These are phyloP conservation scores for Thinopyrum elongatum DNA, from an alignment of 176 grass and related monocot genomes.

Conservation along the genomic window DNA sequence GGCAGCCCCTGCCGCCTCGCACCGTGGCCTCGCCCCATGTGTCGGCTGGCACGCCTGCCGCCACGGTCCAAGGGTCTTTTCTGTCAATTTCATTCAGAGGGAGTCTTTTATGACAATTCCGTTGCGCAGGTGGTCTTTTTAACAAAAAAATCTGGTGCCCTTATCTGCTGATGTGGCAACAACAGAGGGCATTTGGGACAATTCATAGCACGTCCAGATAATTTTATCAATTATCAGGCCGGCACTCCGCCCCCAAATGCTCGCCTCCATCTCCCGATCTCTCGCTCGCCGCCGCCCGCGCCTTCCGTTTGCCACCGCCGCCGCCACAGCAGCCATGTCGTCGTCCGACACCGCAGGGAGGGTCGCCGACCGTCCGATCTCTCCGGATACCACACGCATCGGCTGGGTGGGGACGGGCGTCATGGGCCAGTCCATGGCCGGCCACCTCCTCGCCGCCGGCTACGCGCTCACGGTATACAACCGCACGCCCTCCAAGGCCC, in stretches of 20 bases:
- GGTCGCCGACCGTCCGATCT: constrained; percentile 20
- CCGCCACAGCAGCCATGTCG: constrained; percentile 41
- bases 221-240: neutral
- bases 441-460: constrained; percentile 75
- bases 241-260: constrained; percentile 31
- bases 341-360: constrained; percentile 26
- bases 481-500: constrained; percentile 68
- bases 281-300: constrained; percentile 29
- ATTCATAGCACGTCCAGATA: neutral
- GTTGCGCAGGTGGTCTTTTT: no score
- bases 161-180: neutral
- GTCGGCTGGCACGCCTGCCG: no score
- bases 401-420: constrained; percentile 93
- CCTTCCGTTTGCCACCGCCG: constrained; percentile 3
- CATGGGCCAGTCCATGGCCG: constrained; percentile 94
- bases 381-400: constrained; percentile 53
- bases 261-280: constrained; percentile 26
- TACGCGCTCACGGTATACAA: constrained; percentile 85
- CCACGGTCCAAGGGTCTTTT: no score
- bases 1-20: no score
- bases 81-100: no score
- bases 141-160: no score
- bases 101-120: no score
- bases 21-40: no score
- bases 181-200: constrained; percentile 26